Percentiles rank a stretch among this genome's conserved stretches.
Conservation (phyloP, 768 basidiomycete species). For the Podaxis mareebaensis region DNA sequence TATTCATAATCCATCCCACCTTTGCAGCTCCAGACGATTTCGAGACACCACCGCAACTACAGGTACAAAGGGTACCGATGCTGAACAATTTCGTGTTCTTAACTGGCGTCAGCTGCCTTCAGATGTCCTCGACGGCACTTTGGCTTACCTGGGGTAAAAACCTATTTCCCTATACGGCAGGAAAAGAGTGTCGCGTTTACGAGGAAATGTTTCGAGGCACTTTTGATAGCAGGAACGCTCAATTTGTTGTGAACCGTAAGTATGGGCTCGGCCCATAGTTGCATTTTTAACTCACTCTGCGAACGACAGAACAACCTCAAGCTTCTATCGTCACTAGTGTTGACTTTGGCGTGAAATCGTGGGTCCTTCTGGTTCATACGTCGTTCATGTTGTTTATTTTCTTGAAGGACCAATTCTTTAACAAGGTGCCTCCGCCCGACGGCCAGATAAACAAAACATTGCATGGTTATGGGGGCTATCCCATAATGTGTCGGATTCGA, state of each 20-base stretch:
- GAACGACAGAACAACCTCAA: neutral
- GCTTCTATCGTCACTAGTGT: constrained; percentile 8
- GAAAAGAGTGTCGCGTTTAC: neutral
- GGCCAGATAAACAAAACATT: neutral
- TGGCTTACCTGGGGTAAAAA: constrained; percentile 43
- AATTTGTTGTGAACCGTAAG: neutral
- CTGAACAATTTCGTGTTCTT: constrained; percentile 32
- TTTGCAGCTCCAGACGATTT: constrained; percentile 8
- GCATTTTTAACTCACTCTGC: neutral
- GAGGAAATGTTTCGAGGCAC: neutral
- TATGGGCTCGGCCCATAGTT: neutral
- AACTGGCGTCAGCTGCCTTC: constrained; percentile 46
- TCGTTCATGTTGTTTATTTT: neutral
- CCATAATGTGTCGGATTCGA: neutral
- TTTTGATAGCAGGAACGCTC: neutral
- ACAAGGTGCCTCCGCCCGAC: neutral
- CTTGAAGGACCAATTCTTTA: neutral
- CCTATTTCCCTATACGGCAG: no score
- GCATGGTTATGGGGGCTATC: neutral
- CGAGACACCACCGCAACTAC: constrained; percentile 9
- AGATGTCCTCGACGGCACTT: constrained; percentile 54
- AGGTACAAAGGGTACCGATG: constrained; percentile 20
- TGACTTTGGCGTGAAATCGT: constrained; percentile 6
- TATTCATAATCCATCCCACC: constrained; percentile 25
- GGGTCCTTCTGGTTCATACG: neutral